Evolutionary conservation across 2,329 filamentous ascomycete genomes (phyloP).

Genomic region (Colletotrichum caudatum): DNA sequence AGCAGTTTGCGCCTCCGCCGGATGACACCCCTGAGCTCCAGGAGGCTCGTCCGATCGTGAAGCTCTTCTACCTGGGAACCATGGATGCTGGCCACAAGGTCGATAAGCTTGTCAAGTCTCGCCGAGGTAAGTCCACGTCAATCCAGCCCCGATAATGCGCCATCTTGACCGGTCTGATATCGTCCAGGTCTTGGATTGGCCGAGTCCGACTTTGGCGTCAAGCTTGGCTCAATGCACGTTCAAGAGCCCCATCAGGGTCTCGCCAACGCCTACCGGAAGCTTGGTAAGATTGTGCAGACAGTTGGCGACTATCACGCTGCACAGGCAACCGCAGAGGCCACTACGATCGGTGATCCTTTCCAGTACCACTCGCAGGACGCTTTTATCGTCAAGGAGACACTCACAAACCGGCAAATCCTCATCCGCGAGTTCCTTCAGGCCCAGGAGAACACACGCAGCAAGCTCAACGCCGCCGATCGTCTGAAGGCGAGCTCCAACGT

Average conservation of each 20-base stretch:
- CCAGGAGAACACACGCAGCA: constrained; percentile 85
- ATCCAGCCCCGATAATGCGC: constrained; percentile 5
- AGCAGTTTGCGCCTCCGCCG: constrained; percentile 97
- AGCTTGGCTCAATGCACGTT: constrained; percentile 85
- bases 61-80: constrained; percentile 92
- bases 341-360: constrained; percentile 91
- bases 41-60: constrained; percentile 89
- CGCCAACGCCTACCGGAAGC: constrained; percentile 90
- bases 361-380: constrained; percentile 96
- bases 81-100: constrained; percentile 99
- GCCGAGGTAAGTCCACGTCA: constrained; percentile 76
- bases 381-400: constrained; percentile 97
- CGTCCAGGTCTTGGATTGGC: constrained; percentile 85
- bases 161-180: constrained; percentile 43
- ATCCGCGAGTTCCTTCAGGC: constrained; percentile 93
- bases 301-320: constrained; percentile 96
- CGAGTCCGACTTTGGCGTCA: constrained; percentile 93
- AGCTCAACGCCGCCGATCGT: constrained; percentile 86
- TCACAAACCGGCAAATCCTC: constrained; percentile 97
- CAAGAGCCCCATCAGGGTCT: constrained; percentile 93
- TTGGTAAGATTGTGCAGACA: constrained; percentile 92
- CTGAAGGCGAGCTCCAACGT: constrained; percentile 89
- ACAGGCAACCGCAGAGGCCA: constrained; percentile 95
- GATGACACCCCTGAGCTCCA: constrained; percentile 97
- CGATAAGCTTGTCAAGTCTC: constrained; percentile 90